phyloP scores from a whole-genome alignment of 352 stramenopile species.

The Globisporangium iwayamae region DNA sequence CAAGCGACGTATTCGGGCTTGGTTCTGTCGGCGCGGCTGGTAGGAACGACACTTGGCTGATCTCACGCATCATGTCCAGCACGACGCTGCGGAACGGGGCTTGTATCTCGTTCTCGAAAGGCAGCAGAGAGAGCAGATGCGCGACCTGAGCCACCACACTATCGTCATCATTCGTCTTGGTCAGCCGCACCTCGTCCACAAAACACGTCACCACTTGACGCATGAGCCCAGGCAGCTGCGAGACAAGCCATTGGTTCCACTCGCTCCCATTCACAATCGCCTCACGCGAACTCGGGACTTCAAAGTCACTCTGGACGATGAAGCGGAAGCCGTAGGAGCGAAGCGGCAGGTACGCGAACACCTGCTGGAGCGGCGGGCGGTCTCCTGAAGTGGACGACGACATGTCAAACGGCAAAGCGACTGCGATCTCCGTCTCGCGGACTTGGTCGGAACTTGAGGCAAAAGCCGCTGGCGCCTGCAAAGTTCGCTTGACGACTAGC shows the following conservation, averaged over 20 bases:
- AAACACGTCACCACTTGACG: constrained; percentile 18
- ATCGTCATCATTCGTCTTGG: not conserved
- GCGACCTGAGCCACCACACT: constrained; percentile 22
- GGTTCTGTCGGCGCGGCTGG: constrained; percentile 11
- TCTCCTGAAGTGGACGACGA: constrained; percentile 7
- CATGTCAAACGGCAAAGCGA: constrained; percentile 42
- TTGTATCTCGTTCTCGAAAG: constrained; percentile 69
- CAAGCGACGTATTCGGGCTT: not conserved
- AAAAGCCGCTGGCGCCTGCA: constrained; percentile 27
- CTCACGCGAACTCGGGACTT: constrained; percentile 82
- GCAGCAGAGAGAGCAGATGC: constrained; percentile 48
- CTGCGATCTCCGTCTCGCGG: constrained; percentile 46
- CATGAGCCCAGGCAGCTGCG: constrained; percentile 60
- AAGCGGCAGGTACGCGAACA: constrained; percentile 83
- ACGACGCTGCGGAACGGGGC: constrained; percentile 62
- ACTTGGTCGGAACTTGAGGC: constrained; percentile 7
- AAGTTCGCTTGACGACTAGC: constrained; percentile 50
- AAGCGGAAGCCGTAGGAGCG: constrained; percentile 82
- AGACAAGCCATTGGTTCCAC: constrained; percentile 88
- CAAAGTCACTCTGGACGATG: constrained; percentile 86
- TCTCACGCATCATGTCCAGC: constrained; percentile 50
- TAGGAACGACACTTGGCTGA: constrained; percentile 53
- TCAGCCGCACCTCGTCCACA: constrained; percentile 12
- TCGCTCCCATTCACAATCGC: constrained; percentile 77
- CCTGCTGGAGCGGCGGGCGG: constrained; percentile 57